A percentile compares a stretch with the other conserved stretches of the same genome.
These are phyloP conservation scores for Malbranchea zuffiana DNA, from an alignment of 2,329 filamentous ascomycete species.

Conservation along the genomic window DNA sequence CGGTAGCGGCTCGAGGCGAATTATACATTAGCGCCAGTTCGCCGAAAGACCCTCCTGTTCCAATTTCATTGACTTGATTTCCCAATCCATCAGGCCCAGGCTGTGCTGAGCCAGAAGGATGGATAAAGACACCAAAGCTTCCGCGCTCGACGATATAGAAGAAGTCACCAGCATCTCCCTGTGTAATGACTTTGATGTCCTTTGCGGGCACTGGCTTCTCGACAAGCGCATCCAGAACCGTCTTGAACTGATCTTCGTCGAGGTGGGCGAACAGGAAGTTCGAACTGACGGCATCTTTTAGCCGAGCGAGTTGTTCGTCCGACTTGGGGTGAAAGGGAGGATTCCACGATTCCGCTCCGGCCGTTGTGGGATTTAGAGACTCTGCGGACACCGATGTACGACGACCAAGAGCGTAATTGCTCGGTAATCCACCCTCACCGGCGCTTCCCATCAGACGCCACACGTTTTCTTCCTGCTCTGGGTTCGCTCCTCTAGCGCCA, in stretches of 20 bases:
- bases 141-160: constrained; percentile 96
- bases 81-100: constrained; percentile 65
- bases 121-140: constrained; percentile 82
- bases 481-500: constrained; percentile 1
- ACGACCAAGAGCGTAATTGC: constrained; percentile 85
- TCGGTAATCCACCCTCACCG: constrained; percentile 48
- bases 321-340: constrained; percentile 79
- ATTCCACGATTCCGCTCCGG: constrained; percentile 77
- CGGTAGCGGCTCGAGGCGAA: constrained; percentile 85
- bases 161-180: constrained; percentile 92
- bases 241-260: constrained; percentile 80
- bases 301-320: constrained; percentile 63
- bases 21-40: constrained; percentile 99
- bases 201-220: constrained; percentile 94
- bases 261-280: constrained; percentile 94
- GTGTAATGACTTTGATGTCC: constrained; percentile 80
- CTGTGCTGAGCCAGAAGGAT: constrained; percentile 63
- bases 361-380: constrained; percentile 78
- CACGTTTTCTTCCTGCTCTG: neutral
- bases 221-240: constrained; percentile 79
- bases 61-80: constrained; percentile 66
- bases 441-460: constrained; percentile 1
- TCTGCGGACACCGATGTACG: constrained; percentile 95
- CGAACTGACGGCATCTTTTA: constrained; percentile 69
- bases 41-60: constrained; percentile 85